Evolutionary conservation across 805 yeast genomes (phyloP), one percentile per base, ranked within the genome.

Genomic region (Pichia deserticola): DNA sequence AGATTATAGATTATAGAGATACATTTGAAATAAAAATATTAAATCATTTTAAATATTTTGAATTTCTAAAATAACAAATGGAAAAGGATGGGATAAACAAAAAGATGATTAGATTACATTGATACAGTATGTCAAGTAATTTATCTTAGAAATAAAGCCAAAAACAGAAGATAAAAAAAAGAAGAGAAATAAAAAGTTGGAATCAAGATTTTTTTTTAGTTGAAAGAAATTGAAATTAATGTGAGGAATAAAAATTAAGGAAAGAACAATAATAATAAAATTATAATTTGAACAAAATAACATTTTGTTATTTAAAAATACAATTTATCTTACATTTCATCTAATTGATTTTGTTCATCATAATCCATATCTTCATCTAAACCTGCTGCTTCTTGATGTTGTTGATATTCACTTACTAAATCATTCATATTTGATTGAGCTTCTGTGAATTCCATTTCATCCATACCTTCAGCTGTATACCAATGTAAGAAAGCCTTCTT

Each of bases 401-500:
- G 96, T 73, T 87, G 93, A 67, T 89, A 83, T 71, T 89, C 97
- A 63, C 83, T 79, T 50, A 89, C 89, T 64, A 89, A 76, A 70
- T 89, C 97, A 59, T 78, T 79, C 89, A 89, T 81, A 67, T 89
- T 86, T 49, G 92, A 82, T 72, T 88, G 95, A 48, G 97, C 97
- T 74, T 89, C 97, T 51, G 89, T 80, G 70, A 89, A 89, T 73
- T 89, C 97, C 76, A 83, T 77, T 72, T 85, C 95, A 64, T 89
- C 97, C 97, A 89, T 89, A 74, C 97, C 97, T 71, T 89, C 97
- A 59, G 84, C 78, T 9, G 93, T 86, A 72, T 88, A 89, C 97
- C 97, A 89, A 71, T 89, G 96, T 72, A 89, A 82, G 81, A 89
- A 89, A 56, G 97, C 97, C 69, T 84, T 86, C 74, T 93, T 87